A percentile compares a stretch with the other conserved stretches of the same genome.
These are phyloP conservation scores for Coniochaeta prunicola DNA, from an alignment of 2,329 filamentous ascomycete genomes.

Conservation along the genomic window DNA sequence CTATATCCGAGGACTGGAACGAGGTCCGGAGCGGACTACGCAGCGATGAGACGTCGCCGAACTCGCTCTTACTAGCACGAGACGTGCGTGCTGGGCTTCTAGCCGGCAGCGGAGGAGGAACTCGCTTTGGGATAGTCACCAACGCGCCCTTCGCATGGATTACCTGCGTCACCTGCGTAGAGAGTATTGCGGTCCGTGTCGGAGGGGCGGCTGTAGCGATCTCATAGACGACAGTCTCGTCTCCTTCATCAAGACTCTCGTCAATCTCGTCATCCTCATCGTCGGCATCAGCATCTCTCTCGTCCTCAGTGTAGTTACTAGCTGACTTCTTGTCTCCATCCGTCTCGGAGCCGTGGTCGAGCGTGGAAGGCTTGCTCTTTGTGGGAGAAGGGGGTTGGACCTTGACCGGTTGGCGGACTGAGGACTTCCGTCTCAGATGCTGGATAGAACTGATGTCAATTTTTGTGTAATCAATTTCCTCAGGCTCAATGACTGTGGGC, in stretches of 20 bases:
- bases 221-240: slow-evolving; percentile 64
- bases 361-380: neutral
- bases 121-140: slow-evolving; percentile 76
- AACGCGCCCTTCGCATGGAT: slow-evolving; percentile 69
- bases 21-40: slow-evolving; percentile 44
- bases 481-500: slow-evolving; percentile 30
- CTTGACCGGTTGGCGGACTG: neutral
- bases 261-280: slow-evolving; percentile 41
- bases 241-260: slow-evolving; percentile 36
- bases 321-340: slow-evolving; percentile 14
- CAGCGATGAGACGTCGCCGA: slow-evolving; percentile 51
- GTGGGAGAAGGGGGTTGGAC: slow-evolving; percentile 5
- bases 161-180: slow-evolving; percentile 59
- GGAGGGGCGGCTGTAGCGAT: slow-evolving; percentile 51
- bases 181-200: slow-evolving; percentile 49
- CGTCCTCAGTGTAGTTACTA: slow-evolving; percentile 17
- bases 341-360: slow-evolving; percentile 15
- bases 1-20: slow-evolving; percentile 26
- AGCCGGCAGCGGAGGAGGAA: slow-evolving; percentile 69
- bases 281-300: slow-evolving; percentile 29
- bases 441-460: slow-evolving; percentile 45
- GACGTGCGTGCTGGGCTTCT: slow-evolving; percentile 64
- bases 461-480: slow-evolving; percentile 50
- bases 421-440: slow-evolving; percentile 28
- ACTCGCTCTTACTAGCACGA: slow-evolving; percentile 43